A percentile compares a stretch with the other conserved stretches of the same genome.
phyloP scores from a whole-genome alignment of 768 basidiomycete species.

The Multifurca ochricompacta region DNA sequence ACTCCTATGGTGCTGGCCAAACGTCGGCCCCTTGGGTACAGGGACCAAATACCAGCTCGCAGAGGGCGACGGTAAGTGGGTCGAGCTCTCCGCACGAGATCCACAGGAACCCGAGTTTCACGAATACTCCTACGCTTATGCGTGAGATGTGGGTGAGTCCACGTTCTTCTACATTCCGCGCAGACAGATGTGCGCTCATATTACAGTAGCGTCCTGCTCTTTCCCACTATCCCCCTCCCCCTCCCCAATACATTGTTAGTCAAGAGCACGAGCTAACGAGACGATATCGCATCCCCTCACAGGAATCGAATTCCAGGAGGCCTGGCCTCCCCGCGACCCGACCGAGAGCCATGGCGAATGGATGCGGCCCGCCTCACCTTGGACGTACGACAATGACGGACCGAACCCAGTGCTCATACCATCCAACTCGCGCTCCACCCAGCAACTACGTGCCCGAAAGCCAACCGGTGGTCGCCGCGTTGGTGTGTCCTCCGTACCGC shows the following conservation, averaged over 20 bases:
- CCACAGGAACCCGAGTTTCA: neutral
- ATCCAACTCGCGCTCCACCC: slow-evolving; percentile 31
- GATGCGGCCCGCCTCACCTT: slow-evolving; percentile 56
- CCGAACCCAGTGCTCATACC: slow-evolving; percentile 73
- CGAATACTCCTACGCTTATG: neutral
- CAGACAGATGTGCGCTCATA: slow-evolving; percentile 6
- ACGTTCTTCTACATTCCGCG: neutral
- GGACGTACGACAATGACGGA: slow-evolving; percentile 75
- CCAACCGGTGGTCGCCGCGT: slow-evolving; percentile 1
- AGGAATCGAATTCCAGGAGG: slow-evolving; percentile 12
- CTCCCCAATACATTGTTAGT: neutral
- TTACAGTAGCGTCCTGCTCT: neutral
- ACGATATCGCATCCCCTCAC: neutral
- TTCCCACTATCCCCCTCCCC: neutral
- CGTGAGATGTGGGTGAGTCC: slow-evolving; percentile 9
- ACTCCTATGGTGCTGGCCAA: slow-evolving; percentile 82
- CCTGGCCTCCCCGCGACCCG: slow-evolving; percentile 76
- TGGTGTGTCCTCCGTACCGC: slow-evolving; percentile 47
- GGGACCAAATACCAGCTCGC: slow-evolving; percentile 75
- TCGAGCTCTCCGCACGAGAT: slow-evolving; percentile 30
- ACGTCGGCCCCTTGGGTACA: slow-evolving; percentile 45
- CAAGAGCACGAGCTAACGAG: neutral
- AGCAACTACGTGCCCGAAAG: slow-evolving; percentile 23
- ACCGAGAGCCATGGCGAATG: slow-evolving; percentile 33
- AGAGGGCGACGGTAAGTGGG: slow-evolving; percentile 68